Conservation (phyloP, 768 basidiomycete genomes). For the Grammothele lineata region DNA sequence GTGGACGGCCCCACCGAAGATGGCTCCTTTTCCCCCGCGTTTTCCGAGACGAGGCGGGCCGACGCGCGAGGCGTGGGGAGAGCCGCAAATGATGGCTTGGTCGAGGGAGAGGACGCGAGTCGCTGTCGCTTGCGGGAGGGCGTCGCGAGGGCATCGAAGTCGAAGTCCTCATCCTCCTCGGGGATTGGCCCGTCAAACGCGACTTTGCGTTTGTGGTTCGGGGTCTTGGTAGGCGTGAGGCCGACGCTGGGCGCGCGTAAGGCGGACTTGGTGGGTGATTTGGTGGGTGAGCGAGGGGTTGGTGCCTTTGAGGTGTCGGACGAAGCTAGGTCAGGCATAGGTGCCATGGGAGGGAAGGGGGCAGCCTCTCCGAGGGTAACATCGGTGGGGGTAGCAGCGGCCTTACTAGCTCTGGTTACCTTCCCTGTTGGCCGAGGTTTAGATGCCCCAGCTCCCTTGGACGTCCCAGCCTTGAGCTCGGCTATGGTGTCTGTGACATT, state of each 20-base stretch:
- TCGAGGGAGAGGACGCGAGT: slow-evolving; percentile 4
- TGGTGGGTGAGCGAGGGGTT: slow-evolving; percentile 3
- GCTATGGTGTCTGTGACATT: slow-evolving; percentile 8
- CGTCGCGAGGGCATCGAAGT: slow-evolving; percentile 18
- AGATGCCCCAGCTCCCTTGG: too few relatives aligned
- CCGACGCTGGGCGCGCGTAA: slow-evolving; percentile 11
- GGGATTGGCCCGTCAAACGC: slow-evolving; percentile 14
- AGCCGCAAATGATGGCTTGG: not conserved
- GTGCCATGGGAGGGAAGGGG: not conserved
- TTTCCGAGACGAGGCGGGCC: not conserved
- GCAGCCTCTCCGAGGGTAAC: not conserved
- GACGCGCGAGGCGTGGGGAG: slow-evolving; percentile 7
- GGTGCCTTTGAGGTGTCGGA: too few relatives aligned
- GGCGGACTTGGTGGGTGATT: slow-evolving; percentile 22
- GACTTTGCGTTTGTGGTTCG: slow-evolving; percentile 26
- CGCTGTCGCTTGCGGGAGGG: slow-evolving; percentile 23
- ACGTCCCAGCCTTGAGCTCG: not conserved
- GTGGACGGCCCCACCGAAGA: slow-evolving; percentile 3
- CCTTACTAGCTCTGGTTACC: too few relatives aligned
- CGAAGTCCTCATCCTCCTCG: slow-evolving; percentile 13
- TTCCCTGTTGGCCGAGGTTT: too few relatives aligned
- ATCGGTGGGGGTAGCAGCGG: not conserved
- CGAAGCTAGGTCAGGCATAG: too few relatives aligned
- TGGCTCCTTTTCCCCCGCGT: not conserved
- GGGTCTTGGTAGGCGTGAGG: slow-evolving; percentile 19